Conservation (phyloP, 768 basidiomycete species). For the Agrocybe chaxingu region DNA sequence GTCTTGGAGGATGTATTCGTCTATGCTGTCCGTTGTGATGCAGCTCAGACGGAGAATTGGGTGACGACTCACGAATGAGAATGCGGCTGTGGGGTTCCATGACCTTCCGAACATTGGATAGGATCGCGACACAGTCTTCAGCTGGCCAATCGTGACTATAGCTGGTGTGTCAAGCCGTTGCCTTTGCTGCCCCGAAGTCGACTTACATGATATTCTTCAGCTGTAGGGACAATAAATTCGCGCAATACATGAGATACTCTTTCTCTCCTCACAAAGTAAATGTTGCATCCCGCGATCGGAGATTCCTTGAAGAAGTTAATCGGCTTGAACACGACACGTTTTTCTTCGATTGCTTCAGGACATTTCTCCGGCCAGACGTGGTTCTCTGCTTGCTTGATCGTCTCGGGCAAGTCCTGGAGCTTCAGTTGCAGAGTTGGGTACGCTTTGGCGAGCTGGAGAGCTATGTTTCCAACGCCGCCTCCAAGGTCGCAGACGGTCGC, state of each 20-base stretch:
- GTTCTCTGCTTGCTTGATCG: constrained; percentile 24
- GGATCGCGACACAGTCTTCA: constrained; percentile 23
- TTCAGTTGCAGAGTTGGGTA: constrained; percentile 32
- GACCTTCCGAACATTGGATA: constrained; percentile 26
- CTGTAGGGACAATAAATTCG: constrained; percentile 12
- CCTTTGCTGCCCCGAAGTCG: background rate
- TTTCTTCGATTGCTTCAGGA: constrained; percentile 32
- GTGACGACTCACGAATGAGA: constrained; percentile 27
- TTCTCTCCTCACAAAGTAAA: constrained; percentile 37
- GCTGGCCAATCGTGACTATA: constrained; percentile 35
- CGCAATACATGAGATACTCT: background rate
- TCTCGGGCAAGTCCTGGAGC: constrained; percentile 32
- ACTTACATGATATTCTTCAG: constrained; percentile 34
- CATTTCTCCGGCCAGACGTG: constrained; percentile 30
- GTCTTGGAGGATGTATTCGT: constrained; percentile 33
- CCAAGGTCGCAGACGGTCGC: constrained; percentile 37
- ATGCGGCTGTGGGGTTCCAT: constrained; percentile 29
- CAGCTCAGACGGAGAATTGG: background rate
- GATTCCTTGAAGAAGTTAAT: constrained; percentile 37
- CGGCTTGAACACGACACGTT: constrained; percentile 31
- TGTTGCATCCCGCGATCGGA: constrained; percentile 31
- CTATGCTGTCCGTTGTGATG: constrained; percentile 19
- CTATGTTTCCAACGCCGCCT: constrained; percentile 32
- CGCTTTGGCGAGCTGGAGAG: constrained; percentile 27
- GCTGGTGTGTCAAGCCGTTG: background rate